Evolutionary conservation across 768 basidiomycete species (phyloP), one percentile per base, ranked within the genome.

Genomic region (Dentipellis sp.): DNA sequence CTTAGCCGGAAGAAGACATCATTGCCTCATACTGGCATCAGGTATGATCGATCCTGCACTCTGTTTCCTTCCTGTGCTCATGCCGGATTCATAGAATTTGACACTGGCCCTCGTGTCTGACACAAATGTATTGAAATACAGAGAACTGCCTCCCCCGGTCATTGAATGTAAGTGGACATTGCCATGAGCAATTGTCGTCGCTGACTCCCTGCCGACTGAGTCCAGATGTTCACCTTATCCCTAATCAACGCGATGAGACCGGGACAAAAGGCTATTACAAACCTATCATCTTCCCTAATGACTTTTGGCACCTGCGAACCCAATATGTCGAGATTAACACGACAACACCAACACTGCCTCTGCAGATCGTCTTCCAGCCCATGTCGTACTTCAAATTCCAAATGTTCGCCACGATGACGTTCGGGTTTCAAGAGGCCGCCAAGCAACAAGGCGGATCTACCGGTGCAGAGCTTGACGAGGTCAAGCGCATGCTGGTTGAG

Each of bases 401-500:
- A 64, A 66, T 94, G 10, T 92, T 87, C 65, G 82, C 91, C 0
- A 80, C 86, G 1, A 82, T 97, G 82, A 85, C 88, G 23, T 82
- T 82, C 50, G 85, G 91, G 2, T 94, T 97, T 68, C 83, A 90
- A 46, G 89, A 94, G 68, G 89, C 90, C 16, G 78, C 82, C n/a
- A 83, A 86, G 67, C 79, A 86, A 59, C 84, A 88, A 63, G 83
- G 85, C 17, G 77, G 76, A 12, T 73, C 74, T 1, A 75, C 76
- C 29, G 74, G 74, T 10, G 79, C 82, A 29, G 95, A 98, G 67
- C 68, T 98, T 45, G 95, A 99, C 68, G 95, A 97, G 73, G 72
- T 99, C 63, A 99, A 99, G 74, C 78, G 93, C 56, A 95, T 95
- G 88, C 72, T 99, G 50, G 75, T 86, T 12, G 89, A 91, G 70